These are phyloP conservation scores for Lodderomyces elongisporus DNA, from an alignment of 1,139 yeast genomes.

Conservation along the genomic window DNA sequence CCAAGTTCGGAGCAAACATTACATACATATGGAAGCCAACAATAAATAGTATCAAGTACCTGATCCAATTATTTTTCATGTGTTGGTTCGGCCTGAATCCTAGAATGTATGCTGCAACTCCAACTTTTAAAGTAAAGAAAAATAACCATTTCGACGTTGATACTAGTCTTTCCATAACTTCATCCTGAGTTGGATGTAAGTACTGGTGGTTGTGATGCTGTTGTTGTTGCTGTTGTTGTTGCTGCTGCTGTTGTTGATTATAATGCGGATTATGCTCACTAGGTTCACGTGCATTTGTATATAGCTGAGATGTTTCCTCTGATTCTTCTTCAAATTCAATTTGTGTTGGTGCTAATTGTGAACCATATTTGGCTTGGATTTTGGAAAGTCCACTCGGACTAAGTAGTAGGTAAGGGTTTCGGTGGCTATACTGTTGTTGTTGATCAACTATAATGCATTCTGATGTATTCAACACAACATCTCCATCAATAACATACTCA, in stretches of 20 bases:
- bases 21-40: conserved; percentile 10
- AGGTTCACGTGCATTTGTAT: too few relatives aligned
- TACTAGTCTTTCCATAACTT: conserved; percentile 8
- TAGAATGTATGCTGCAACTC: conserved; percentile 7
- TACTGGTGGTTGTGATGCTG: too few relatives aligned
- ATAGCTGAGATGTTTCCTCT: not conserved
- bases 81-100: conserved; percentile 11
- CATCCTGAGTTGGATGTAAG: conserved; percentile 5
- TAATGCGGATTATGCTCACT: too few relatives aligned
- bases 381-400: conserved; percentile 33
- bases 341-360: not conserved
- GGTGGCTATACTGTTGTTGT: conserved; percentile 18
- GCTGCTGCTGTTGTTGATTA: too few relatives aligned
- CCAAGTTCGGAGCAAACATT: conserved; percentile 2
- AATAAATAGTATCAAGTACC: conserved; percentile 7
- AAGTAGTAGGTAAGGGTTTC: conserved; percentile 33
- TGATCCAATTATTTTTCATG: conserved; percentile 11
- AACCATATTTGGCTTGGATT: conserved; percentile 13
- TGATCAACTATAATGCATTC: conserved; percentile 43
- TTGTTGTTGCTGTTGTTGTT: too few relatives aligned
- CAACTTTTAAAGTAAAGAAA: conserved; percentile 7
- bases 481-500: not conserved
- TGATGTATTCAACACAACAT: conserved; percentile 28
- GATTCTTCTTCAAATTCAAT: not conserved
- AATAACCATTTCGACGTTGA: conserved; percentile 9